Evolutionary conservation across 2,329 filamentous ascomycete species (phyloP).

Genomic region (Penicillium nordicum): DNA sequence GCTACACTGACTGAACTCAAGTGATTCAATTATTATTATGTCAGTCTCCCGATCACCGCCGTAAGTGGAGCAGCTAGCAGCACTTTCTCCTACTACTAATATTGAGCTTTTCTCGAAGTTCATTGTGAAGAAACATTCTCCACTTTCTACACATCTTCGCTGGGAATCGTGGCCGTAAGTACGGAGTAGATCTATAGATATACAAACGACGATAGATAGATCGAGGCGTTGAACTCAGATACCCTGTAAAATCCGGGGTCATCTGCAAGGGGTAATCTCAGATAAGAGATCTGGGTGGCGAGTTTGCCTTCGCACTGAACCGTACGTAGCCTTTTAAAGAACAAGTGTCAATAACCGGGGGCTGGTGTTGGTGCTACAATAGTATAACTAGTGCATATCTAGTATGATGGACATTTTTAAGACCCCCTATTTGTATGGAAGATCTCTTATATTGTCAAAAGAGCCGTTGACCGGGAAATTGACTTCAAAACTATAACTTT

Average conservation of each 20-base stretch:
- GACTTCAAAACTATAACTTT: not conserved
- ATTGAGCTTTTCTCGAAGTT: not conserved
- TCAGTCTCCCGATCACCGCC: not conserved
- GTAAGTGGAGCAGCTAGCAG: conserved; percentile 6
- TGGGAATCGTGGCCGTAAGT: not conserved
- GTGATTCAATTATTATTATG: not conserved
- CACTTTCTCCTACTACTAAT: conserved; percentile 1
- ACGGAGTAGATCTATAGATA: not conserved
- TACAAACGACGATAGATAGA: conserved; percentile 1
- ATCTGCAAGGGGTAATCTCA: conserved; percentile 22
- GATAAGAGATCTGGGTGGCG: conserved; percentile 14
- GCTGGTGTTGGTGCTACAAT: not conserved
- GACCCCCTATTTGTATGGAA: not conserved
- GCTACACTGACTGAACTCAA: not conserved
- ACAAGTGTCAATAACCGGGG: not conserved
- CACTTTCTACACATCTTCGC: not conserved
- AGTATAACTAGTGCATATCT: not conserved
- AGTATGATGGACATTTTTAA: not conserved
- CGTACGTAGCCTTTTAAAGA: not conserved
- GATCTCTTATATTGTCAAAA: not conserved
- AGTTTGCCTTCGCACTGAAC: not conserved
- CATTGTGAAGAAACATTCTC: not conserved
- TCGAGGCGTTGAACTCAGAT: conserved; percentile 3
- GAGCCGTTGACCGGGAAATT: not conserved
- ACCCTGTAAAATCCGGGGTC: conserved; percentile 13